Percentiles rank a stretch among this genome's conserved stretches.
Evolutionary conservation across 768 basidiomycete genomes (phyloP).

Genomic region (Dacryopinax spathularia): DNA sequence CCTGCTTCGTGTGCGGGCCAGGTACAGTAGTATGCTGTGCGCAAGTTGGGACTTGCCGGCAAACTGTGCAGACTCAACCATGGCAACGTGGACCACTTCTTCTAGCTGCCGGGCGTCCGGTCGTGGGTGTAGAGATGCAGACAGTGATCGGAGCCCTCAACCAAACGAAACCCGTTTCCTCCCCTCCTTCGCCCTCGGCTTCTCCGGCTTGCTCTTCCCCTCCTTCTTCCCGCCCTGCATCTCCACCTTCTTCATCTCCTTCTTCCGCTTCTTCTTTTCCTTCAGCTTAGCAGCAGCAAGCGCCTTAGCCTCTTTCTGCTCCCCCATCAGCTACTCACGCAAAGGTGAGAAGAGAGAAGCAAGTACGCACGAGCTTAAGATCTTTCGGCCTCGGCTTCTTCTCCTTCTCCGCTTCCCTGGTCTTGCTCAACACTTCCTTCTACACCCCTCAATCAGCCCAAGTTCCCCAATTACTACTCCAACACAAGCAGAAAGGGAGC

Average conservation of each 20-base stretch:
- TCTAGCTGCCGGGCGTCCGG: not conserved
- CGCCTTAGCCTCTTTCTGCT: not conserved
- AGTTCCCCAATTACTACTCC: no score
- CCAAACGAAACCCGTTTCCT: conserved; percentile 1
- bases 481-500: not conserved
- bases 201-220: conserved; percentile 4
- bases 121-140: not conserved
- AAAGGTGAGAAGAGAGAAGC: not conserved
- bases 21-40: no score
- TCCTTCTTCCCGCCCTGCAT: conserved; percentile 4
- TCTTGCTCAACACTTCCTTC: not conserved
- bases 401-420: not conserved
- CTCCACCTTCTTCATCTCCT: not conserved
- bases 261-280: not conserved
- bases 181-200: not conserved
- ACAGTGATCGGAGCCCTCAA: not conserved
- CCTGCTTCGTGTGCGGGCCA: no score
- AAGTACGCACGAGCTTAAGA: not conserved
- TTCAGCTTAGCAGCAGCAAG: not conserved
- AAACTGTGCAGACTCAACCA: no score
- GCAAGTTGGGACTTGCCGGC: no score
- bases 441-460: no score
- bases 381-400: not conserved
- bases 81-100: no score
- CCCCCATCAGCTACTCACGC: not conserved